Percentiles rank a stretch among this genome's conserved stretches.
Evolutionary conservation across 2,329 filamentous ascomycete species (phyloP).

Genomic region (Scedosporium minutisporum): DNA sequence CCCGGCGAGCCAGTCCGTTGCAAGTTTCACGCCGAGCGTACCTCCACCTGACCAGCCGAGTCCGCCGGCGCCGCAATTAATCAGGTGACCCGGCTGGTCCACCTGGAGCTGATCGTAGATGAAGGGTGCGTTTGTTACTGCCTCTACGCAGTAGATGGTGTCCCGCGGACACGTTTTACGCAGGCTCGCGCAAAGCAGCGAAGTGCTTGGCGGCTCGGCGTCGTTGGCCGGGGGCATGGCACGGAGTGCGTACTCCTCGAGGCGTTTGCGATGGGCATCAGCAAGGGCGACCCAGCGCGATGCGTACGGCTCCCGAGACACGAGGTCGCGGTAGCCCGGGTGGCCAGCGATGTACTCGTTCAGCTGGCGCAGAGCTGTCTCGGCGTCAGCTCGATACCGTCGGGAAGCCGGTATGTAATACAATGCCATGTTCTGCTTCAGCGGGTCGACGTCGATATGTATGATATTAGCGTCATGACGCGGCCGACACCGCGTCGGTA

Average conservation of each 20-base stretch:
- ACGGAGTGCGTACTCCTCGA: slow-evolving; percentile 49
- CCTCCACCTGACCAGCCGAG: slow-evolving; percentile 73
- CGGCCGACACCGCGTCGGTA: slow-evolving; percentile 62
- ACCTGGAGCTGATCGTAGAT: slow-evolving; percentile 64
- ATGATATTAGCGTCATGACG: slow-evolving; percentile 43
- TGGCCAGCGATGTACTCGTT: slow-evolving; percentile 25
- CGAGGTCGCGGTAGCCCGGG: slow-evolving; percentile 21
- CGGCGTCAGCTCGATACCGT: slow-evolving; percentile 56
- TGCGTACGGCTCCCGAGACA: too few relatives aligned
- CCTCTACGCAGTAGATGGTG: slow-evolving; percentile 69
- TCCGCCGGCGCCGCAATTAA: slow-evolving; percentile 74
- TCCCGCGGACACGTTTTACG: slow-evolving; percentile 25
- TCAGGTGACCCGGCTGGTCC: slow-evolving; percentile 60
- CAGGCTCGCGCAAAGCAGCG: slow-evolving; percentile 23
- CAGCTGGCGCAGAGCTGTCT: too few relatives aligned
- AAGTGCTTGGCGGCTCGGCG: slow-evolving; percentile 40
- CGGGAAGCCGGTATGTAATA: slow-evolving; percentile 59
- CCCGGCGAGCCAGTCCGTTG: slow-evolving; percentile 28
- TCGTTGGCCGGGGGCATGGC: slow-evolving; percentile 45
- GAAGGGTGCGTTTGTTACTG: slow-evolving; percentile 60
- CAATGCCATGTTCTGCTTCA: slow-evolving; percentile 64
- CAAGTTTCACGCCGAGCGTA: slow-evolving; percentile 68
- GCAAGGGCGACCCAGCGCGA: background rate
- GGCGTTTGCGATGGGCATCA: slow-evolving; percentile 23
- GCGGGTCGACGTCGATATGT: slow-evolving; percentile 56